Evolutionary conservation across 2,329 filamentous ascomycete species (phyloP), one percentile per base, ranked within the genome.

Genomic region (Cladophialophora bantiana): DNA sequence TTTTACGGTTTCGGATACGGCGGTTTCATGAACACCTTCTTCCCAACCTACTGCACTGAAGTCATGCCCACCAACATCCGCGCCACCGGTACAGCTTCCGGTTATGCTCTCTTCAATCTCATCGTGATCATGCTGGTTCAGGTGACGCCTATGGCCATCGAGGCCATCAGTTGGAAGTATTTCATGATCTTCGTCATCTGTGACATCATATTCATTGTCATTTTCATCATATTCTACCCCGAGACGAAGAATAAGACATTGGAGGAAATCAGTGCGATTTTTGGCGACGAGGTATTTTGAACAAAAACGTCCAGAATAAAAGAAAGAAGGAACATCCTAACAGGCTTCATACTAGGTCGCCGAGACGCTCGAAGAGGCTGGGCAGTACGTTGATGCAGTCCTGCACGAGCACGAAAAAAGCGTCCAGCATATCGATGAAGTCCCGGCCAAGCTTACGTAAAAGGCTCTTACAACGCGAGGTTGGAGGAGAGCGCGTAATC

Each of bases 141-240:
- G 73, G 82, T 83, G 5, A 84, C 84, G 0, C 84, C 84, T 0
- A 84, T 78, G 61, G 84, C 85, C 0, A 86, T 87, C 69, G 82
- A 82, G 15, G 85, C 80, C 48, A 87, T 87, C 58, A 72, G 78
- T 15, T 81, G 86, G 70, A 87, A 86, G 67, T 87, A 86, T 73
- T 87, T 87, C 73, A 86, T 86, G 66, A 84, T 87, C 13, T 87
- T 87, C 66, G 83, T 86, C 2, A 81, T 72, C 5, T 86, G 84
- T 69, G 81, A 82, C 1, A n/a, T 76, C 0, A 80, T 86, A 74
- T 87, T 85, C 74, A 70, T 85, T 0, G 74, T 79, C 1, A 69
- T 85, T 20, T 83, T 82, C 0, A 86, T 83, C 72, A 78, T 85
- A 58, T 86, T 81, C 72, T 86, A 85, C 74, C 84, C 84, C 0